Evolutionary conservation across 352 stramenopile genomes (phyloP).

Genomic region (Globisporangium carolinianum): DNA sequence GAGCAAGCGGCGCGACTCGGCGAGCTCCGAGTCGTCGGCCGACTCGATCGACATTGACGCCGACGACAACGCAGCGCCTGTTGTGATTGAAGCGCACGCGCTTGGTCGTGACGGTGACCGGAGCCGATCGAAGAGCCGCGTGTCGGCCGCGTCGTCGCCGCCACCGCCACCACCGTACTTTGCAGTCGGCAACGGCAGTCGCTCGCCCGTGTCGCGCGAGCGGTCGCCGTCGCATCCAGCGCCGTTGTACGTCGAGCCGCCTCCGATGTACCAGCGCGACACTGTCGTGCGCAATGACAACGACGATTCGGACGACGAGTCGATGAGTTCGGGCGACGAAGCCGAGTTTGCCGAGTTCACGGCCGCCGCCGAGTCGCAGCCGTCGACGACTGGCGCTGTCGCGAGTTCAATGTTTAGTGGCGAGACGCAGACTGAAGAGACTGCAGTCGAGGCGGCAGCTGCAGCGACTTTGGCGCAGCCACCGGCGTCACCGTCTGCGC

Average conservation of each 20-base stretch:
- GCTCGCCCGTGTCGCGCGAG: background rate
- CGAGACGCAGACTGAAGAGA: too few relatives aligned
- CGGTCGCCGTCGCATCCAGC: slow-evolving; percentile 1
- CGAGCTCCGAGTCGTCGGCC: slow-evolving; percentile 56
- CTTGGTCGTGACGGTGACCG: background rate
- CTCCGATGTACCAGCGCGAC: background rate
- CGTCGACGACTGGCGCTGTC: too few relatives aligned
- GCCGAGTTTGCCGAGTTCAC: slow-evolving; percentile 12
- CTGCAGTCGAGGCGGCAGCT: too few relatives aligned
- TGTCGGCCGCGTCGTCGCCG: slow-evolving; percentile 9
- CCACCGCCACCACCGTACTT: slow-evolving; percentile 7
- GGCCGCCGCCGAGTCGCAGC: too few relatives aligned
- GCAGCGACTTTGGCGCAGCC: too few relatives aligned
- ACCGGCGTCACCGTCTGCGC: too few relatives aligned
- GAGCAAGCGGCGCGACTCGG: slow-evolving; percentile 26
- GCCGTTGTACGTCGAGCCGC: background rate
- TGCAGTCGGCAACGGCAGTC: background rate
- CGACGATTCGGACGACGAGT: slow-evolving; percentile 33
- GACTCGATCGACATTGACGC: slow-evolving; percentile 70
- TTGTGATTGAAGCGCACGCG: background rate
- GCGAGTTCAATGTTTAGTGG: too few relatives aligned
- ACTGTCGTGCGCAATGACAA: slow-evolving; percentile 14
- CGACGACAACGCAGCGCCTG: slow-evolving; percentile 2
- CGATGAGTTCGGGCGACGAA: slow-evolving; percentile 31
- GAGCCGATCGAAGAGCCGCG: slow-evolving; percentile 11